A percentile compares a stretch with the other conserved stretches of the same genome.
These are phyloP conservation scores for Solanum lycopersicoides DNA, from an alignment of 257 asterid genomes.

Conservation along the genomic window DNA sequence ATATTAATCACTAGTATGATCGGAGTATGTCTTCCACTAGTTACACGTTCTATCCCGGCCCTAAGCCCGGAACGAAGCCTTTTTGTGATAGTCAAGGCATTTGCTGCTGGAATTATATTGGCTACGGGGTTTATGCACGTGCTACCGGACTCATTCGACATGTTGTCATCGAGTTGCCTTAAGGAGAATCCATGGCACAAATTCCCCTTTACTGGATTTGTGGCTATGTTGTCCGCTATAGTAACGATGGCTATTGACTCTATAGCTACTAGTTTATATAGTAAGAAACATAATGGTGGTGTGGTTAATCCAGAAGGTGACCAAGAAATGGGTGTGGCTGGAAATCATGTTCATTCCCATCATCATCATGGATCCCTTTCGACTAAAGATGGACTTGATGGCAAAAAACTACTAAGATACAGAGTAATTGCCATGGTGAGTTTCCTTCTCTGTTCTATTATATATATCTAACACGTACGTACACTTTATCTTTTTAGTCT, in stretches of 20 bases:
- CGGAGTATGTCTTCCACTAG: slow-evolving; percentile 9
- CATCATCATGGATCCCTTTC: slow-evolving; percentile 7
- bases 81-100: slow-evolving; percentile 22
- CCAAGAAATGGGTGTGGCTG: slow-evolving; percentile 7
- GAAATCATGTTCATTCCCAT: slow-evolving; percentile 5
- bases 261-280: slow-evolving; percentile 5
- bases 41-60: slow-evolving; percentile 4
- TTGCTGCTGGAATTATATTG: slow-evolving; percentile 19
- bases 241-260: slow-evolving; percentile 20
- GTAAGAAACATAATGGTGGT: not conserved
- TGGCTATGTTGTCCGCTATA: slow-evolving; percentile 28
- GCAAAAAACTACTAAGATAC: slow-evolving; percentile 5
- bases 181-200: slow-evolving; percentile 20
- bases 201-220: slow-evolving; percentile 21
- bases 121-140: slow-evolving; percentile 27
- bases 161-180: slow-evolving; percentile 13
- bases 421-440: slow-evolving; percentile 25
- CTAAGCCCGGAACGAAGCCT: slow-evolving; percentile 14
- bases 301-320: not conserved
- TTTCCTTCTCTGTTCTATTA: not conserved
- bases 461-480: not conserved
- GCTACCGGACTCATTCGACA: slow-evolving; percentile 16
- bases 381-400: not conserved
- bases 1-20: slow-evolving; percentile 15
- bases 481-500: not conserved